A percentile compares a stretch with the other conserved stretches of the same genome.
Conservation (phyloP, 495 filamentous ascomycete species). For the Trichoderma asperelloides region DNA sequence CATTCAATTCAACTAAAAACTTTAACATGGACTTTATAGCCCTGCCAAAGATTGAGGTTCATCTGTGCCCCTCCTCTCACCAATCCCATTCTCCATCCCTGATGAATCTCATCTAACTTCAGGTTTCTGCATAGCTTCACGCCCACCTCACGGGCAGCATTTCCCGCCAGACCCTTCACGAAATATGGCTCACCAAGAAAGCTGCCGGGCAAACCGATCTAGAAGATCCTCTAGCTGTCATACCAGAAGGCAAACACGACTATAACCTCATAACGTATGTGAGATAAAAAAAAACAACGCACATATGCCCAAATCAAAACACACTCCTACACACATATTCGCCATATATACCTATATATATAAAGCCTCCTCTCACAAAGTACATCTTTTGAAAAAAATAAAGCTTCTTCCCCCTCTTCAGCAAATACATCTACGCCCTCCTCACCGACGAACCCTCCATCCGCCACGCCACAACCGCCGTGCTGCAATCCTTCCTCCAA, state of each 20-base stretch:
- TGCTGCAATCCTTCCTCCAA: constrained; percentile 58
- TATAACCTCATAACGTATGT: constrained; percentile 62
- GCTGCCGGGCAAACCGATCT: constrained; percentile 39
- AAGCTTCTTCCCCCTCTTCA: constrained; percentile 71
- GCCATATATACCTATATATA: too few relatives aligned
- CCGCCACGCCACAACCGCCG: constrained; percentile 53
- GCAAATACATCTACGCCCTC: constrained; percentile 66
- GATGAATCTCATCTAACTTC: background rate
- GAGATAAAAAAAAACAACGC: too few relatives aligned
- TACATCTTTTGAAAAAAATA: constrained; percentile 41
- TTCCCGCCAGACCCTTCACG: constrained; percentile 62
- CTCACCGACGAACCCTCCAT: constrained; percentile 51
- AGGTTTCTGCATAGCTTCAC: constrained; percentile 50
- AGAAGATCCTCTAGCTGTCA: constrained; percentile 58
- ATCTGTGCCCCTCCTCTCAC: background rate
- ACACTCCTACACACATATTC: constrained; percentile 49
- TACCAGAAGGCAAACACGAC: constrained; percentile 60
- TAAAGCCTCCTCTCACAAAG: constrained; percentile 38
- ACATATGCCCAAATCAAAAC: too few relatives aligned
- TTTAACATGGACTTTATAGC: constrained; percentile 1
- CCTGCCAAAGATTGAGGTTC: constrained; percentile 10
- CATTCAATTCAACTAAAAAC: background rate
- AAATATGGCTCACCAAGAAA: constrained; percentile 60
- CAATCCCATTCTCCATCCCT: background rate
- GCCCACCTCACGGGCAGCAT: constrained; percentile 80